Conservation (phyloP, 352 stramenopile species). For the Ophiocytium majus region DNA sequence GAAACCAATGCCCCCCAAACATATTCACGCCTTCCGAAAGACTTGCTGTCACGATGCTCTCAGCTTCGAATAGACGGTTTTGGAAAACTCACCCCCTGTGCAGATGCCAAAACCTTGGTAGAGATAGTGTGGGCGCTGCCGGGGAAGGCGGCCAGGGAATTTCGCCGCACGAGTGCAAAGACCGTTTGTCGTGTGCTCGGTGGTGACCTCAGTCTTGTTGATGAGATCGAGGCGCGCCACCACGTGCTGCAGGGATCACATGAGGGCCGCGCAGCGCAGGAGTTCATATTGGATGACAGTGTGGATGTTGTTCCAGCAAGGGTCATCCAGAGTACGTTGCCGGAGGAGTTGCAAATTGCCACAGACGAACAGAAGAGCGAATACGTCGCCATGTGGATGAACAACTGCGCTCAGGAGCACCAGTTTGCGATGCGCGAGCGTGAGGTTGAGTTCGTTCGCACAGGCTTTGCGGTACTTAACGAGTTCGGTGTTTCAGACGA, state of each 20-base stretch:
- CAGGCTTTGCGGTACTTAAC: too few relatives aligned
- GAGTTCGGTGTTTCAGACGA: too few relatives aligned
- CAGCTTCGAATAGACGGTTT: conserved; percentile 12
- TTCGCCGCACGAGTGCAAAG: conserved; percentile 9
- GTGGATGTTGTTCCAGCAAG: neutral
- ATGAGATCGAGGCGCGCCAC: conserved; percentile 36
- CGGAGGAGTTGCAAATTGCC: neutral
- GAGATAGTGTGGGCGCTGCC: conserved; percentile 31
- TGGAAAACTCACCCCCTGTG: conserved; percentile 8
- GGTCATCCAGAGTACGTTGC: neutral
- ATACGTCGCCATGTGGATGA: neutral
- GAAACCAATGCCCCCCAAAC: neutral
- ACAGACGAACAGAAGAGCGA: neutral
- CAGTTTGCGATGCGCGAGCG: neutral
- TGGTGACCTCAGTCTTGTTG: conserved; percentile 25
- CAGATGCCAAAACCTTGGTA: conserved; percentile 27
- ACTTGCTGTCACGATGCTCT: neutral
- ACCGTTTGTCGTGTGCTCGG: conserved; percentile 27
- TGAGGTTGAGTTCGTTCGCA: too few relatives aligned
- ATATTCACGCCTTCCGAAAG: neutral
- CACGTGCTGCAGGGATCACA: conserved; percentile 19
- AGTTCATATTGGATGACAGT: conserved; percentile 1
- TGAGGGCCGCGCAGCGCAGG: conserved; percentile 9
- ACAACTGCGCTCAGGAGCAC: neutral
- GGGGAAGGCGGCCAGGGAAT: conserved; percentile 20